Evolutionary conservation across 2,329 filamentous ascomycete genomes (phyloP), one percentile per base, ranked within the genome.

Genomic region (Aspergillus hiratsukae): DNA sequence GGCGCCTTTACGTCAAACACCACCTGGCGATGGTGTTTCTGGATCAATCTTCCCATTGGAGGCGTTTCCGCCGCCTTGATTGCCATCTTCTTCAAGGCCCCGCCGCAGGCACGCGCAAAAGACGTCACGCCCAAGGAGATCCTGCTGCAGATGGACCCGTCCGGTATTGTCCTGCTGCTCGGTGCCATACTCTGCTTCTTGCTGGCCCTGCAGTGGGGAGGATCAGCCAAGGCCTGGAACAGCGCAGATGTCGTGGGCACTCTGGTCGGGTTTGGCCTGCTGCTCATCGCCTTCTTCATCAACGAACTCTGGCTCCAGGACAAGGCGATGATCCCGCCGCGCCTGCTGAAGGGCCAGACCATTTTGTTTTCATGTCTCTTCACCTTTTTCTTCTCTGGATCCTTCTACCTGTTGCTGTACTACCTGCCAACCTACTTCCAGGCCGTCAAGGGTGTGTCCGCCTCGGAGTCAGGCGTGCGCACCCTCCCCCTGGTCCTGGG

Each of bases 121-220:
- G 3, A 14, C 3, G 43, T 46, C 19, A 21, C 43, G 11, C 7
- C 2, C 19, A 56, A 59, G 51, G 72, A 74, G 59, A 78, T 75
- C 61, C 37, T 79, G 8, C 61, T 72, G 0, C 75, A 80, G 28
- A 70, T 82, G 55, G 80, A 83, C 55, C 62, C 74, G 1, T 56
- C 72, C 0, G 81, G 80, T 1, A 67, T 69, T 0, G 60, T 69
- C n/a, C 62, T 79, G 25, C 58, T 78, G 7, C 70, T 80, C 57
- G 72, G 66, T 1, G 68, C 69, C 6, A 61, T 76, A 17, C 60
- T 76, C 21, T 76, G 69, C 59, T 73, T 77, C 35, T 61, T 81
- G 10, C 70, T 81, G 0, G 78, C 76, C 1, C 66, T 82, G 4
- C 77, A 82, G 58, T 80, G 73, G 64, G 79, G 76, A 2, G 75